A percentile compares a stretch with the other conserved stretches of the same genome.
These are phyloP conservation scores for Fonsecaea erecta DNA, from an alignment of 2,329 filamentous ascomycete genomes.

Conservation along the genomic window DNA sequence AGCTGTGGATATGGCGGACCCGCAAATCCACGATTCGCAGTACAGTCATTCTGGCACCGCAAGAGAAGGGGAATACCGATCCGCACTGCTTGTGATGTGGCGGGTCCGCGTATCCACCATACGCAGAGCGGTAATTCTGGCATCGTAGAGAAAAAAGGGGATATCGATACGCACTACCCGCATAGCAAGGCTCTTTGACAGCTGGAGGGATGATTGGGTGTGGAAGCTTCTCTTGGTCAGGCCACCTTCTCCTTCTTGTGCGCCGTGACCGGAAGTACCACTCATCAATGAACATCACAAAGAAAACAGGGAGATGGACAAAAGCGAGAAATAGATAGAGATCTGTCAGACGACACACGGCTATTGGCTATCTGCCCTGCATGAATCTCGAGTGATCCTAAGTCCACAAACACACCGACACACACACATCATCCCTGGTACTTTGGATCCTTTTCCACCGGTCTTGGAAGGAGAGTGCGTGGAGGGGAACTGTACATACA, in stretches of 20 bases:
- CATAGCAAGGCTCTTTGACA: not conserved
- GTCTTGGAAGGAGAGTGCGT: not conserved
- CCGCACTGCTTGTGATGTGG: not conserved
- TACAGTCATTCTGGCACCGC: not conserved
- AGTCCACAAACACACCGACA: too few species aligned
- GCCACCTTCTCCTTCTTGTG: not conserved
- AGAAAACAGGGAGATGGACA: not conserved
- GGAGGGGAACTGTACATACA: too few species aligned
- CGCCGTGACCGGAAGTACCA: not conserved
- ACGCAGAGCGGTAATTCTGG: too few species aligned
- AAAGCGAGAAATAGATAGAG: not conserved
- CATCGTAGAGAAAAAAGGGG: not conserved
- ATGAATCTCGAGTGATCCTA: not conserved
- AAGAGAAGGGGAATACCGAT: not conserved
- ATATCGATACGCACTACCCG: not conserved
- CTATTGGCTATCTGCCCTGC: not conserved
- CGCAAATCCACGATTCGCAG: not conserved
- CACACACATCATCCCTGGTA: too few species aligned
- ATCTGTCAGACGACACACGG: not conserved
- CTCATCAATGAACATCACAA: too few species aligned
- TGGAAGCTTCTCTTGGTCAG: not conserved
- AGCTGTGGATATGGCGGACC: not conserved
- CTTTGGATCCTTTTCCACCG: not conserved
- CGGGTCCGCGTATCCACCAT: not conserved
- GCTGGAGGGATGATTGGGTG: not conserved